phyloP scores from a whole-genome alignment of 2,329 filamentous ascomycete species.

The Cercospora janseana region DNA sequence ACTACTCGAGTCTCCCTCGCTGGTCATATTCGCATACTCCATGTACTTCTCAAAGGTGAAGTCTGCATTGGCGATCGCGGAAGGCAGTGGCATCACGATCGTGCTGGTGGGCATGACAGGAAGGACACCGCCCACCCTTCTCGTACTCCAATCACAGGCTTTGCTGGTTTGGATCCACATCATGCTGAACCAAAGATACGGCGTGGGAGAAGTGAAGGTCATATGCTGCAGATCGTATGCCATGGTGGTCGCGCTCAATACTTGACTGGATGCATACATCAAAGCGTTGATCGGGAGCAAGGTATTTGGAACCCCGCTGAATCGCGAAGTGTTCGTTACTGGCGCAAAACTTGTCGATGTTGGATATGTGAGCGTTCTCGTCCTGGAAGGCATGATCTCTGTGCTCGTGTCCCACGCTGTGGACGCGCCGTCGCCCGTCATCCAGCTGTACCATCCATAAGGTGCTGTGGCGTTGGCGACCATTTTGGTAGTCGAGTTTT shows the following conservation, averaged over 20 bases:
- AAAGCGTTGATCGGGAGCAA: background rate
- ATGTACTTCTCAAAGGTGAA: slow-evolving; percentile 10
- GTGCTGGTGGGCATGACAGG: slow-evolving; percentile 9
- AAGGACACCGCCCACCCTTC: background rate
- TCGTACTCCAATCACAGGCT: background rate
- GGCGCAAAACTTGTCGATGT: slow-evolving; percentile 1
- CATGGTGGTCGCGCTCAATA: slow-evolving; percentile 6
- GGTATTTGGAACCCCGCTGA: slow-evolving; percentile 3
- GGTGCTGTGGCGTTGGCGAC: slow-evolving; percentile 6
- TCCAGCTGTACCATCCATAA: slow-evolving; percentile 9
- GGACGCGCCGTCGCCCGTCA: slow-evolving; percentile 4
- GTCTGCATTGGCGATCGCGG: background rate
- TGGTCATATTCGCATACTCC: background rate
- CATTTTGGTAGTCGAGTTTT: slow-evolving; percentile 2
- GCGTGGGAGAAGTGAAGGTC: slow-evolving; percentile 3
- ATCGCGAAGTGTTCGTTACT: background rate
- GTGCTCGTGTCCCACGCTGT: background rate
- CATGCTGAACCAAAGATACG: background rate
- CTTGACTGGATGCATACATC: slow-evolving; percentile 9
- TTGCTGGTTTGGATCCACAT: slow-evolving; percentile 10
- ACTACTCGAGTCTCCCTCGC: background rate
- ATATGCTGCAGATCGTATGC: slow-evolving; percentile 6
- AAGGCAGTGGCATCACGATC: slow-evolving; percentile 6
- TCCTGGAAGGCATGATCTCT: background rate
- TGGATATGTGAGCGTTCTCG: background rate